Evolutionary conservation across 768 basidiomycete genomes (phyloP), one percentile per base, ranked within the genome.

Genomic region (Boletus pseudo-olivaceus): DNA sequence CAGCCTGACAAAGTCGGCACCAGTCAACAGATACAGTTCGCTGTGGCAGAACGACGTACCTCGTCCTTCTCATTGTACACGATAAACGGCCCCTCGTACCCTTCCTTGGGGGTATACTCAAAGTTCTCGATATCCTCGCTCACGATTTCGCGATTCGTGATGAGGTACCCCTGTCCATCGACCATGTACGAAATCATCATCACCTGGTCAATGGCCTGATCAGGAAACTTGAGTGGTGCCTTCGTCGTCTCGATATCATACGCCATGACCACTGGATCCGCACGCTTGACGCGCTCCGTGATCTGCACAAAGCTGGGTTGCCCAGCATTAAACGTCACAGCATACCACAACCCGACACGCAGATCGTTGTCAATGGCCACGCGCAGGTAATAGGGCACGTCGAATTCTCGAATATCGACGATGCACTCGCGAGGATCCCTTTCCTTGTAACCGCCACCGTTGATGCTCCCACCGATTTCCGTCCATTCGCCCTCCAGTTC

Each of bases 121-220:
- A 99, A 98, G 68, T 99, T 90, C 40, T 97, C 94, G 57, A 99
- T 98, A 65, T 98, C 93, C 67, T 98, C 95, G 56, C 88, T 86
- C 54, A 98, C 93, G 47, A 98, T 98, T 60, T 99, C 97, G 40
- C 97, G 82, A 64, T 98, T 98, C 20, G 93, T 97, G 71, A 99
- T 98, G 57, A 99, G 82, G 67, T 90, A 99, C 0, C 97, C 97
- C 70, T 95, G 92, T 0, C 94, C 96, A 67, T 99, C 97, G 17
- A 99, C 78, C 95, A 99, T 98, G 73, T 98, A 99, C 41, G 97
- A 99, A 59, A 99, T 98, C 97, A 99, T 99, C 96, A 99, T 99
- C 63, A 99, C 93, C 68, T 98, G 95, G 75, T 98, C 97, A 26
- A 92, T 87, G 7, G 84, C 82, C 62, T 94, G 88, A 74, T 98